Conservation (phyloP, 371 early-diverging fungal species). For the Encephalitozoon hellem region DNA sequence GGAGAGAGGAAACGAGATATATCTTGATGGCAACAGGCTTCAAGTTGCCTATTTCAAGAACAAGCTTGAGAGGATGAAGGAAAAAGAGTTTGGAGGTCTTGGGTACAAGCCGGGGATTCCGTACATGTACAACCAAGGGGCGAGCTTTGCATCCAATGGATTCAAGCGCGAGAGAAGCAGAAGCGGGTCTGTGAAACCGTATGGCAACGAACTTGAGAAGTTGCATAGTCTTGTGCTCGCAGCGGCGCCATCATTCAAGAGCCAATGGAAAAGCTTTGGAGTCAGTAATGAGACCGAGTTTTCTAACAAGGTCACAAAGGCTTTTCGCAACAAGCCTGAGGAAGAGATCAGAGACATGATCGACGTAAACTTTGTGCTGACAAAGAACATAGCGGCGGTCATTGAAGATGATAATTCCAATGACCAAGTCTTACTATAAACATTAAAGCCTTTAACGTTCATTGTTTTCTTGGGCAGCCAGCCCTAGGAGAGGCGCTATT, state of each 20-base stretch:
- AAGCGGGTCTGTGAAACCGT: not conserved
- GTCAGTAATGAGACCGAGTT: constrained; percentile 53
- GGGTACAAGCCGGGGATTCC: constrained; percentile 14
- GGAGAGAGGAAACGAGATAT: constrained; percentile 51
- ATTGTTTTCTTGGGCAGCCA: not conserved
- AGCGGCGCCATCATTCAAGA: constrained; percentile 47
- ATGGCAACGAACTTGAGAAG: constrained; percentile 19
- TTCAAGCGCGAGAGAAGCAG: not conserved
- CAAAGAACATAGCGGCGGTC: constrained; percentile 31
- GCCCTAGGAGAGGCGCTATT: too few relatives aligned
- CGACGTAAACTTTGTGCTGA: constrained; percentile 40
- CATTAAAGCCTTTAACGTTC: not conserved
- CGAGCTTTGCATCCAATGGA: not conserved
- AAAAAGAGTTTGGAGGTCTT: constrained; percentile 9
- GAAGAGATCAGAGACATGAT: constrained; percentile 49
- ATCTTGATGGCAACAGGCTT: constrained; percentile 47
- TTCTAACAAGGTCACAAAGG: constrained; percentile 52
- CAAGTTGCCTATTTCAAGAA: constrained; percentile 53
- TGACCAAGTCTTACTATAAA: not conserved
- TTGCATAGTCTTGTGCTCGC: constrained; percentile 47
- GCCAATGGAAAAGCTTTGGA: constrained; percentile 48
- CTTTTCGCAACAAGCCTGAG: constrained; percentile 38
- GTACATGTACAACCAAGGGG: constrained; percentile 1
- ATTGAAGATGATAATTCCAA: constrained; percentile 16
- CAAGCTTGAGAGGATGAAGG: constrained; percentile 49